Percentiles rank a stretch among this genome's conserved stretches.
These are phyloP conservation scores for Xylariaceae sp. DNA, from an alignment of 2,329 filamentous ascomycete genomes.

Conservation along the genomic window DNA sequence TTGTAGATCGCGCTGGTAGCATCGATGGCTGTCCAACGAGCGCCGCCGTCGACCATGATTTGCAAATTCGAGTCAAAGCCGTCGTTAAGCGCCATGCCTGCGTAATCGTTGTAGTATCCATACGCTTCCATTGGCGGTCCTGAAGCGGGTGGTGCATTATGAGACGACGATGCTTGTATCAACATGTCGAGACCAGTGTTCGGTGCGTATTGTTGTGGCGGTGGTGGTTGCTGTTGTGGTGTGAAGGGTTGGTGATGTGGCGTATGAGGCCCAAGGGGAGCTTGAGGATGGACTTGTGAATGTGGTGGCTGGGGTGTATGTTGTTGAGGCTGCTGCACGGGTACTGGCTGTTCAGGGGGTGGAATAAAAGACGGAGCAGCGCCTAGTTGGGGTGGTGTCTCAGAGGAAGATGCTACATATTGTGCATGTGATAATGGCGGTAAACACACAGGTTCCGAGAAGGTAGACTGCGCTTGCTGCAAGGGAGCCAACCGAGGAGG, in stretches of 20 bases:
- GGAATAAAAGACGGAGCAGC: slow-evolving; percentile 7
- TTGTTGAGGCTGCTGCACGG: slow-evolving; percentile 18
- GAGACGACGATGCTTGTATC: slow-evolving; percentile 35
- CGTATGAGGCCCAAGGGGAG: slow-evolving; percentile 10
- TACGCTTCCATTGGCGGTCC: slow-evolving; percentile 17
- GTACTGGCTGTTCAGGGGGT: slow-evolving; percentile 14
- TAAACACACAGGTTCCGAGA: slow-evolving; percentile 26
- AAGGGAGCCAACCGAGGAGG: slow-evolving; percentile 23
- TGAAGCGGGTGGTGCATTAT: slow-evolving; percentile 27
- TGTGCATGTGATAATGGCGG: slow-evolving; percentile 26
- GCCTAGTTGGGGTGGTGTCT: slow-evolving; percentile 12
- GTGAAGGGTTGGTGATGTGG: slow-evolving; percentile 14
- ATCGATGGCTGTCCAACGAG: slow-evolving; percentile 24
- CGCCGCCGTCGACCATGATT: slow-evolving; percentile 39
- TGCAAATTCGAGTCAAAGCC: slow-evolving; percentile 46
- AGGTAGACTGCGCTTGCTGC: slow-evolving; percentile 22
- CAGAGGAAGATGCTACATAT: slow-evolving; percentile 20
- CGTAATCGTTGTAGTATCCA: slow-evolving; percentile 25
- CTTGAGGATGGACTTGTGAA: slow-evolving; percentile 19
- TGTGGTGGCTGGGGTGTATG: slow-evolving; percentile 16
- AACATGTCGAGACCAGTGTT: slow-evolving; percentile 39
- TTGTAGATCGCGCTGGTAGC: slow-evolving; percentile 24
- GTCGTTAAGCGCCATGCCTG: slow-evolving; percentile 34
- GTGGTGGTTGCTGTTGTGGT: slow-evolving; percentile 12
- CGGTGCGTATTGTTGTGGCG: slow-evolving; percentile 19